Conservation (phyloP, 768 basidiomycete species). For the Russula griseocarnosa region DNA sequence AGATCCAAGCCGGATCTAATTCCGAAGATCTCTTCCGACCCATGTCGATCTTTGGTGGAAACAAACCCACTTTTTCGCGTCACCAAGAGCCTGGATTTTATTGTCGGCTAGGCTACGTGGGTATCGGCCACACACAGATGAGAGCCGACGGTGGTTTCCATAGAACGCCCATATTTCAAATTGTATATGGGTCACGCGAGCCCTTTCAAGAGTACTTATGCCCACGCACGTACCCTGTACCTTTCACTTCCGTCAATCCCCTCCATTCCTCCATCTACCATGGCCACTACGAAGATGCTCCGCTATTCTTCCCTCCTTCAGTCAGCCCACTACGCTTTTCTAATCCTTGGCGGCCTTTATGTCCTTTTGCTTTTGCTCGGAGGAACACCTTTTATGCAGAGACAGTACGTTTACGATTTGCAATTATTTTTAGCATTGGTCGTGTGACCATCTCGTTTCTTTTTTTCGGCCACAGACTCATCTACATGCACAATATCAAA, state of each 20-base stretch:
- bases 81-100: too few species aligned
- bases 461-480: constrained; percentile 35
- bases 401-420: constrained; percentile 48
- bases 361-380: constrained; percentile 46
- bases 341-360: constrained; percentile 52
- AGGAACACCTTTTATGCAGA: constrained; percentile 60
- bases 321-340: constrained; percentile 33
- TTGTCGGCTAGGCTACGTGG: too few species aligned
- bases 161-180: background rate
- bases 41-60: too few species aligned
- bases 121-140: too few species aligned
- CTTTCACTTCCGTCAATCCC: background rate
- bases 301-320: constrained; percentile 21
- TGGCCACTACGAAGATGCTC: background rate
- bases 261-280: background rate
- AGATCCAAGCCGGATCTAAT: too few species aligned
- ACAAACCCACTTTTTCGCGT: too few species aligned
- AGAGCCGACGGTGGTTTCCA: too few species aligned
- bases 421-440: background rate
- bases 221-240: background rate
- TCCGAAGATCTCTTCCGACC: too few species aligned
- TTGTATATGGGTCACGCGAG: background rate
- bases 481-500: constrained; percentile 66
- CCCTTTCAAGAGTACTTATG: background rate
- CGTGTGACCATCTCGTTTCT: constrained; percentile 32